phyloP scores from a whole-genome alignment of 352 stramenopile genomes.

The Globisporangium mamillatum region DNA sequence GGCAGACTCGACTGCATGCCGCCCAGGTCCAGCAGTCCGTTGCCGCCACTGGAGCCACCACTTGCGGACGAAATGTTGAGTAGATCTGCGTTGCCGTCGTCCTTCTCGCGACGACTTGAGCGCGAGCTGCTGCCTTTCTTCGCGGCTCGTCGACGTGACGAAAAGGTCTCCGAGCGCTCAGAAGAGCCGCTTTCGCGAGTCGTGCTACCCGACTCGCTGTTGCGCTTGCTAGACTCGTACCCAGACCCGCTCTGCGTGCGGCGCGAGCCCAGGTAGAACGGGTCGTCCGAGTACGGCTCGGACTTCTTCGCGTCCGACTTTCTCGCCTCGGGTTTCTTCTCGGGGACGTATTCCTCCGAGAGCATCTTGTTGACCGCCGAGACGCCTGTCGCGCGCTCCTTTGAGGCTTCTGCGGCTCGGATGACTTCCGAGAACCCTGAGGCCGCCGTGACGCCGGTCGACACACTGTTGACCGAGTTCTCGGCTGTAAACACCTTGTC shows the following conservation, averaged over 20 bases:
- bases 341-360: slow-evolving; percentile 70
- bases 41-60: slow-evolving; percentile 17
- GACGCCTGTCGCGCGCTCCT: slow-evolving; percentile 60
- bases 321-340: slow-evolving; percentile 29
- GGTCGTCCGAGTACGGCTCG: slow-evolving; percentile 77
- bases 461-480: slow-evolving; percentile 62
- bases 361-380: slow-evolving; percentile 77
- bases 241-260: slow-evolving; percentile 41
- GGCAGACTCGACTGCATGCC: slow-evolving; percentile 46
- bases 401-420: slow-evolving; percentile 62
- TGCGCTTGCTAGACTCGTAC: slow-evolving; percentile 25
- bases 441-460: slow-evolving; percentile 48
- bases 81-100: slow-evolving; percentile 52
- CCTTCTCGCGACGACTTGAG: slow-evolving; percentile 48
- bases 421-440: slow-evolving; percentile 70
- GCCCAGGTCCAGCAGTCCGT: slow-evolving; percentile 47
- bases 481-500: slow-evolving; percentile 79
- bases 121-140: slow-evolving; percentile 58
- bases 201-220: background rate
- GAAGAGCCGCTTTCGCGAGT: slow-evolving; percentile 27
- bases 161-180: slow-evolving; percentile 66
- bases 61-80: slow-evolving; percentile 49
- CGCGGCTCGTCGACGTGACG: slow-evolving; percentile 58
- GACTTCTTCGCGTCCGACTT: slow-evolving; percentile 34
- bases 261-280: slow-evolving; percentile 64